Evolutionary conservation across 169 alveolate species (phyloP).

Genomic region (Babesia sp.): DNA sequence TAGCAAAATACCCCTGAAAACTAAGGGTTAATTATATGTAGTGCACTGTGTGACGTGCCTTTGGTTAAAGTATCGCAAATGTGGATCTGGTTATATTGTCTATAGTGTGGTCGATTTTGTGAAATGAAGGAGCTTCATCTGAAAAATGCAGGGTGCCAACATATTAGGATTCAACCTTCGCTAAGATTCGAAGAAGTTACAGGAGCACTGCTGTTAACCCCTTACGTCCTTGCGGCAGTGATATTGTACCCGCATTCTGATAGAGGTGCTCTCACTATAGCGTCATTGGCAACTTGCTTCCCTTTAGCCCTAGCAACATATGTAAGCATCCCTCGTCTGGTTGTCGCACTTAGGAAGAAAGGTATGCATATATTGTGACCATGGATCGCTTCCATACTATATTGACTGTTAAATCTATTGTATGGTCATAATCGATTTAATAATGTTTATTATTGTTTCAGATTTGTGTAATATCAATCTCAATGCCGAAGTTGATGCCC

Average conservation of each 20-base stretch:
- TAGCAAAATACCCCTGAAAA: no score
- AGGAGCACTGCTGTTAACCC: neutral
- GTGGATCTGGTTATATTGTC: no score
- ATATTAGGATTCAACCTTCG: neutral
- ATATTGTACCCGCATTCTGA: neutral
- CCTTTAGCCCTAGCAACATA: conserved; percentile 4
- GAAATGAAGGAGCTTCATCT: neutral
- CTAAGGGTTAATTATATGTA: no score
- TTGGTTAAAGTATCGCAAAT: no score
- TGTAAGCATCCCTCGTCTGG: neutral
- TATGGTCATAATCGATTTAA: conserved; percentile 4
- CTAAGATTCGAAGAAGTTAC: neutral
- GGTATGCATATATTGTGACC: no score
- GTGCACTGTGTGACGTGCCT: no score
- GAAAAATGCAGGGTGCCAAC: neutral
- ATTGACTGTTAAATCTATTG: neutral
- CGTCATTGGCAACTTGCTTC: conserved; percentile 18
- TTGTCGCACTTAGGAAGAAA: neutral
- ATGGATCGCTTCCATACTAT: neutral
- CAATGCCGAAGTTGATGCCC: conserved; percentile 4
- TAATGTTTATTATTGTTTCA: neutral
- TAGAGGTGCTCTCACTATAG: neutral
- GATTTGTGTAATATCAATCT: conserved; percentile 34
- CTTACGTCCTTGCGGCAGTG: neutral
- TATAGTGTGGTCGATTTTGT: no score